Evolutionary conservation across 106 monocot species (phyloP), one percentile per base, ranked within the genome.

Genomic region (Gastrodia elata): DNA sequence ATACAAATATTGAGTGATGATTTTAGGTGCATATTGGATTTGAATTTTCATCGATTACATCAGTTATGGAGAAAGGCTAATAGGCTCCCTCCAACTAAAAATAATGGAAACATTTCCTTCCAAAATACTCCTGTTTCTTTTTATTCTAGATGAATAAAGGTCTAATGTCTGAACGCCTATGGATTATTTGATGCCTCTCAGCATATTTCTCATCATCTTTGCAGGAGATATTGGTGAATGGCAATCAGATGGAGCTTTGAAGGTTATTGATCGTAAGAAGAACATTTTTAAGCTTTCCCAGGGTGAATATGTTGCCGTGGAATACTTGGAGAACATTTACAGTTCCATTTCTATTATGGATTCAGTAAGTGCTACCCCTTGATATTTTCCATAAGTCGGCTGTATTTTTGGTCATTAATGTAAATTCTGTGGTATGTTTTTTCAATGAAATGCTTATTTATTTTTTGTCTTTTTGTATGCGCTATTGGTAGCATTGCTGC

Each of bases 211-310:
- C 34, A n/a, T 70, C 26, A 10, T 25, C 38, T 41, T 46, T 80
- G 68, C 79, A 92, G 96, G 96, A 34, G 96, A 96, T 64, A 76
- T 96, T 78, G 96, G 96, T 56, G 92, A 96, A 43, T 96, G 87
- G 90, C 92, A 90, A 81, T 68, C 86, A 75, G 72, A 92, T 88
- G 96, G 96, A 79, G 86, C 86, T 75, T 74, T 96, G 83, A 96
- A 92, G 70, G 86, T 96, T 41, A 96, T 96, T 74, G 96, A 96
- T 76, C 71, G 96, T 57, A 96, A 90, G 76, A 96, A 96, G 76
- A 96, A 96, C 14, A 96, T 96, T 65, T 92, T 96, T 70, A 96
- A 96, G 80, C 92, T 96, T 68, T 96, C 92, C 52, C 96, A 96
- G 76, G 92, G 96, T 70, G 96, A 96, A 75, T 96, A 92, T 81